These are phyloP conservation scores for Knufia petricola DNA, from an alignment of 2,329 filamentous ascomycete genomes.

Conservation along the genomic window DNA sequence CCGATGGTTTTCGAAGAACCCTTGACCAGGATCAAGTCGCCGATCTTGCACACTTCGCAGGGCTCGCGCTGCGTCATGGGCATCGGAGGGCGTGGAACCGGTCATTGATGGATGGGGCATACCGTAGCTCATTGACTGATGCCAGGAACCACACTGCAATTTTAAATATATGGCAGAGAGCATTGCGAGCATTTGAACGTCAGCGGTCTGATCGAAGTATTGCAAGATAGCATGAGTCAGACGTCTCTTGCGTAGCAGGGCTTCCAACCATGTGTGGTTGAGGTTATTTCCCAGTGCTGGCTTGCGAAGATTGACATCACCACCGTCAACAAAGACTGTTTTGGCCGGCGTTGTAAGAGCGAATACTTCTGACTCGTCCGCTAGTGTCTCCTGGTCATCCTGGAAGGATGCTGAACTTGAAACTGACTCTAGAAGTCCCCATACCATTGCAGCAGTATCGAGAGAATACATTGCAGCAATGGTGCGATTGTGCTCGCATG, in stretches of 20 bases:
- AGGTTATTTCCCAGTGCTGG: no score
- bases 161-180: constrained; percentile 51
- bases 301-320: background rate
- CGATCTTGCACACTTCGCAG: background rate
- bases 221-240: constrained; percentile 49
- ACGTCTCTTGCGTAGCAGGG: constrained; percentile 47
- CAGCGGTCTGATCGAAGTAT: constrained; percentile 51
- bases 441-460: constrained; percentile 66
- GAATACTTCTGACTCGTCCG: background rate
- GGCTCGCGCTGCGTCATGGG: background rate
- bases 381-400: background rate
- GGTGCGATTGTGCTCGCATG: constrained; percentile 74
- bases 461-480: constrained; percentile 64
- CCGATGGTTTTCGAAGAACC: background rate
- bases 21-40: background rate
- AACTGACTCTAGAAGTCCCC: constrained; percentile 70
- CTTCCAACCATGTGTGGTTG: constrained; percentile 41
- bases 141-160: constrained; percentile 24
- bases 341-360: background rate
- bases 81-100: background rate
- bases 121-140: background rate
- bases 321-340: background rate
- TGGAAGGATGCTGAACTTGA: constrained; percentile 32
- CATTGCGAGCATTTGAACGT: constrained; percentile 58
- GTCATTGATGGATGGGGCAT: background rate